Base-by-base conservation (phyloP, 257 asterid genomes). In the Fraxinus americana region DNA sequence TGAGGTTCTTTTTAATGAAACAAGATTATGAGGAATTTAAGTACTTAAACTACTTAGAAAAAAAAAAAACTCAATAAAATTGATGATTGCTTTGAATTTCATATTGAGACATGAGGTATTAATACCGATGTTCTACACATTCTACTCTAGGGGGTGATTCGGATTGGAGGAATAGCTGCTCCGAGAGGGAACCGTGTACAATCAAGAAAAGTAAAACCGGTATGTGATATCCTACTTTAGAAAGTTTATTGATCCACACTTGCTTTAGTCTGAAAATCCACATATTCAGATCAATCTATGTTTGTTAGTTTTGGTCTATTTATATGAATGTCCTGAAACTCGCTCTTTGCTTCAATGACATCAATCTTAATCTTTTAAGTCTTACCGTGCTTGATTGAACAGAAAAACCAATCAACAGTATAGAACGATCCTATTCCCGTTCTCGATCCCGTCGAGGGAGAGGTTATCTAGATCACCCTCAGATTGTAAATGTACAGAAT, bases 141-240 rank as follows among this genome's bases (percentile, higher is more conserved):
- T 63, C 54, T 68, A 45, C 29, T 81, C 43, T 25, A 87, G 91
- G 87, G 67, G 83, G 84, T 41, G 88, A 85, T 34, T 79, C 74
- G 39, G 87, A 85, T 69, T 72, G 91, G 91, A 80, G 88, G 77
- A 83, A 80, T 72, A 85, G 87, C 85, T 77, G 81, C 68, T 85
- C 87, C 4, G 91, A 87, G 76, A 78, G 89, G 78, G 91, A 85
- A 70, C 89, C 86, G 7, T 82, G 83, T 70, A 83, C 83, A 41
- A 73, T 80, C 81, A 87, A 87, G 88, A 87, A 83, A 80, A 87
- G 88, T 65, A 87, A 74, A 83, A 85, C 83, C 83, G 91, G 91
- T 85, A 71, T 43, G 66, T 63, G 16, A 63, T 36, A 25, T 63
- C 36, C 29, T 63, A 25, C 69, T 61, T 61, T 17, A 17, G 61